Conservation (phyloP, 73 alveolate species). For the Blepharisma japonicum region DNA sequence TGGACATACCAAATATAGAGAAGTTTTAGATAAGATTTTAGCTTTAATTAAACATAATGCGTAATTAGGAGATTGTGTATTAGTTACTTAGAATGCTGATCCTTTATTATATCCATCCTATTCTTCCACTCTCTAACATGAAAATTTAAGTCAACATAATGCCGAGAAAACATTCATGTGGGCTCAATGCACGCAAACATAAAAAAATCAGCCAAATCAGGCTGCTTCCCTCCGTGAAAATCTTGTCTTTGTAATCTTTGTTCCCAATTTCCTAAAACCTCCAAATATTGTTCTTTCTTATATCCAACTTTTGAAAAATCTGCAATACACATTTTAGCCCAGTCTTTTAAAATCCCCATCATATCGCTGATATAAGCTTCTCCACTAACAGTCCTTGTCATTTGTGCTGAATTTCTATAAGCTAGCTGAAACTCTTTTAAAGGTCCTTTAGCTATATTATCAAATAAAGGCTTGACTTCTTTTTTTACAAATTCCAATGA, state of each 20-base stretch:
- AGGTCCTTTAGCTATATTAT: not conserved
- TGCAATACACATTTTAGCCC: not conserved
- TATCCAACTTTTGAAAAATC: not conserved
- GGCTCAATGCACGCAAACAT: conserved; percentile 14
- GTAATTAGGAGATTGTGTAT: not conserved
- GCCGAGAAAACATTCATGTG: not conserved
- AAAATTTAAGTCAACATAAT: not conserved
- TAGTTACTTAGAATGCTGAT: not conserved
- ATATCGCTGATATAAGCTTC: not conserved
- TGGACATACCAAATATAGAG: conserved; percentile 15
- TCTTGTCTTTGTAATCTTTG: not conserved
- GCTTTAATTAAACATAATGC: not conserved
- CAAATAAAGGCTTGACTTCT: not conserved
- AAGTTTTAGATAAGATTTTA: conserved; percentile 16
- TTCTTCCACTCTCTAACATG: not conserved
- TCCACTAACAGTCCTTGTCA: not conserved
- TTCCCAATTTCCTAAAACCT: not conserved
- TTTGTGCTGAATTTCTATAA: not conserved
- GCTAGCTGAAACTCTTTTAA: not conserved
- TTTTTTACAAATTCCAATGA: not conserved
- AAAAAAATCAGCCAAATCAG: conserved; percentile 22
- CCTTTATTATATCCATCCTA: not conserved
- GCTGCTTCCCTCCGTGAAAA: conserved; percentile 1
- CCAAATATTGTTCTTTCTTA: not conserved
- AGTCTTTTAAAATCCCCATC: not conserved